Evolutionary conservation across 345 rosid genomes (phyloP), one percentile per base, ranked within the genome.

Genomic region (Eutrema japonicum): DNA sequence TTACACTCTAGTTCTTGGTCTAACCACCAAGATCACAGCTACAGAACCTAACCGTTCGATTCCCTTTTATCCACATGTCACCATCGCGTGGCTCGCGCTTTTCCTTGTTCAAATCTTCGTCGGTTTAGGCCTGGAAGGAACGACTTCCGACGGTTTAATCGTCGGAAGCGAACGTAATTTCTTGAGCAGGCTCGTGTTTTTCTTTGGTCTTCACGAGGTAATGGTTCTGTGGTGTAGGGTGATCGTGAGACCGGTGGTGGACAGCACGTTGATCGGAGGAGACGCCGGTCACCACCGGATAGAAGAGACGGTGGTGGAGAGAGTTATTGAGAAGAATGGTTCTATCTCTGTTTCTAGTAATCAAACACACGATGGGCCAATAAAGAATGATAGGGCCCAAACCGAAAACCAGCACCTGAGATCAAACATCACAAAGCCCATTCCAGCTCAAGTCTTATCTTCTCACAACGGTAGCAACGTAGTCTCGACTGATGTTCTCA

Each of bases 121-220:
- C 6, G 87, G 87, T 1, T 16, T 87, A 45, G 97, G 92, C 4
- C 73, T 89, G 4, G 81, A 85, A 79, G 83, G 81, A 48, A 82
- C 80, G 59, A 64, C 78, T 47, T 62, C 80, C 0, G 79, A 77
- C 10, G 88, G 85, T 6, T 59, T 64, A 5, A 79, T 80, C 43
- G 37, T 82, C 11, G 88, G 81, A 6, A 48, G 33, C 0, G 79
- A 73, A 53, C 78, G 78, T 6, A 83, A 78, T 18, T 78, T 85
- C 52, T 43, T 86, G 6, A 81, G 89, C 53, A 83, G 82, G 62
- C 52, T 82, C 4, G 74, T 85, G 57, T 91, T 87, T 53, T 89
- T 91, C 85, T 71, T 89, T 79, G 97, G 97, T 49, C 83, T 91
- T 77, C 87, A 91, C 12, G 95, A 91, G 51, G 83, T 80, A 0